phyloP scores from a whole-genome alignment of 768 basidiomycete species.

The Epithele typhae region DNA sequence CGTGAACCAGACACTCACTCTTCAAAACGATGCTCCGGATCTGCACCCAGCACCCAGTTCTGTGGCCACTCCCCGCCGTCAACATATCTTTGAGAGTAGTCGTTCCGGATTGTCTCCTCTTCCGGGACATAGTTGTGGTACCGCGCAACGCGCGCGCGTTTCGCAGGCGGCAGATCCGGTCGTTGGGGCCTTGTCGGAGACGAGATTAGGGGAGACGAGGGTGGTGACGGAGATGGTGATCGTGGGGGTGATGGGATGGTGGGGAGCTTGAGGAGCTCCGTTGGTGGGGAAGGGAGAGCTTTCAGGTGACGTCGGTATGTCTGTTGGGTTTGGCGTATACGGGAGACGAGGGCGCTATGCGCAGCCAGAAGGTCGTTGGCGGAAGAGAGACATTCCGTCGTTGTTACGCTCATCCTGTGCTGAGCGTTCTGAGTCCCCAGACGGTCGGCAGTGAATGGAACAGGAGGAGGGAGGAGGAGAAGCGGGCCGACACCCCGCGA shows the following conservation, averaged over 20 bases:
- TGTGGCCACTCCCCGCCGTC: slow-evolving; percentile 92
- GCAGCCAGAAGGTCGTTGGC: slow-evolving; percentile 63
- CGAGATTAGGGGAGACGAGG: slow-evolving; percentile 37
- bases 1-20: slow-evolving; percentile 57
- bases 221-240: slow-evolving; percentile 45
- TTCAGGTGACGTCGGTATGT: slow-evolving; percentile 53
- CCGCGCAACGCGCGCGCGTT: slow-evolving; percentile 64
- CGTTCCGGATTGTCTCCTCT: slow-evolving; percentile 95
- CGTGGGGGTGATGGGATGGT: slow-evolving; percentile 54
- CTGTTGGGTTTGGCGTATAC: slow-evolving; percentile 53
- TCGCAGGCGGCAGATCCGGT: slow-evolving; percentile 58
- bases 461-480: no score
- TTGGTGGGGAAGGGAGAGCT: slow-evolving; percentile 49
- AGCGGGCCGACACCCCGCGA: no score
- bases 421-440: no score
- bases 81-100: slow-evolving; percentile 89
- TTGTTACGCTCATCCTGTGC: slow-evolving; percentile 22
- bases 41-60: slow-evolving; percentile 88
- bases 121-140: slow-evolving; percentile 85
- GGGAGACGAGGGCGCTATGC: slow-evolving; percentile 55
- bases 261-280: slow-evolving; percentile 51
- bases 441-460: no score
- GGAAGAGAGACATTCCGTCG: slow-evolving; percentile 49
- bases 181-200: slow-evolving; percentile 37
- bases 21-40: slow-evolving; percentile 84